Base-by-base conservation (phyloP, 2,329 filamentous ascomycete species). In the Hyphodiscus sp. region DNA sequence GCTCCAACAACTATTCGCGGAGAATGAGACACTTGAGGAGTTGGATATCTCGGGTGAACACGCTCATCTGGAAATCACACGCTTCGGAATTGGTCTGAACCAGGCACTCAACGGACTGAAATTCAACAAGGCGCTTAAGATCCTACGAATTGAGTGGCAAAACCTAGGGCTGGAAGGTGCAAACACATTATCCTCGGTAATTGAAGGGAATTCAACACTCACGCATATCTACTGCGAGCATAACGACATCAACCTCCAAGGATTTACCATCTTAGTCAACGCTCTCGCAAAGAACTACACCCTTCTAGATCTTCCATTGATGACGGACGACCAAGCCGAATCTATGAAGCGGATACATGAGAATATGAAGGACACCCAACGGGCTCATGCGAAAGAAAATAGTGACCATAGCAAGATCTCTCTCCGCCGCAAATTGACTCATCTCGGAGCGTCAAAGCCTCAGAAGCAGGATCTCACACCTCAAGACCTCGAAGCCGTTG, bases 1-100 rank as follows among this genome's bases (percentile, higher is more conserved):
- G 15, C 68, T 89, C 52, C 78, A 82, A 57, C 67, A 74, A 48
- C 78, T 89, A 69, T 85, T 89, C 61, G 79, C 82, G 33, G 77
- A 85, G 50, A 89, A 89, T 56, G 74, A 74, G n/a, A 82, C 80
- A 0, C 70, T 89, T 1, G 75, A 83, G 60, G 82, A 83, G 65
- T 70, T 89, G 13, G 82, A 88, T 65, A 83, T 89, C 45, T 87
- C 84, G 23, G 85, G 85, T 9, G 85, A 88, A 62, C 82, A 85
- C 59, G 85, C 85, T 6, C 80, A 86, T 61, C 68, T 89, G n/a
- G 85, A 88, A 62, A 82, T 82, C 3, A 83, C 83, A 2, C 79
- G 83, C 47, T 81, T 88, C 57, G 85, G 85, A 16, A 81, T 83
- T 52, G 84, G 85, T 2, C 75, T 89, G 55, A 87, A 86, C 61